Evolutionary conservation across 371 early-diverging fungal species (phyloP), one percentile per base, ranked within the genome.

Genomic region (Rhizopus sp.): DNA sequence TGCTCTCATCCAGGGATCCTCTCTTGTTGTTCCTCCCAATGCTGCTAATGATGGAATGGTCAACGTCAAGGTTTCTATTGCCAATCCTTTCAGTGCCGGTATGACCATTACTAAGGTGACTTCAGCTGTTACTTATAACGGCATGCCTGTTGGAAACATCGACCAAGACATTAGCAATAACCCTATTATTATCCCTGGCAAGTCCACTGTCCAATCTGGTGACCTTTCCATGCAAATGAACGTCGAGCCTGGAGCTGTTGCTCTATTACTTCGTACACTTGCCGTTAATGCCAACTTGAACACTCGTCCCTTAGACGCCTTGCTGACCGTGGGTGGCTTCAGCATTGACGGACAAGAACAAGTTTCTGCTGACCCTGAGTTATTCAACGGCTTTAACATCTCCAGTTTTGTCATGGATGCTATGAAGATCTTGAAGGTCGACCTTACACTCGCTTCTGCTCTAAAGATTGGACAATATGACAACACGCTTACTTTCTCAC

Each of bases 81-180:
- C 77, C 59, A 80, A 85, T 45, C 85, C 85, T 29, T 85, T 85
- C 63, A 66, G 72, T 17, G 78, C 83, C 50, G 68, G 73, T 5
- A 60, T 85, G 57, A 60, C 56, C 15, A 83, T 85, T 42, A 61
- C 79, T 50, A 74, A 72, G 52, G 78, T 85, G 38, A 59, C 69
- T 12, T 70, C 82, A 40, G 53, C 66, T 41, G 77, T 77, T 33
- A 78, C 80, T 9, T 80, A 74, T 64, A 56, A 70, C 16, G 82
- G 77, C 15, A 69, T 76, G 60, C 64, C 78, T n/a, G 68, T 85
- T 10, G 85, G 85, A 15, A 77, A 75, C 35, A 83, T 85, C 32
- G 59, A 75, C 17, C 71, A 78, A 46, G 80, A 80, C 32, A 63
- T 80, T 38, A 65, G 72, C 53, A 69, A 57, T 55, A 73, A 64